These are phyloP conservation scores for Cladophialophora bantiana DNA, from an alignment of 2,329 filamentous ascomycete genomes.

Conservation along the genomic window DNA sequence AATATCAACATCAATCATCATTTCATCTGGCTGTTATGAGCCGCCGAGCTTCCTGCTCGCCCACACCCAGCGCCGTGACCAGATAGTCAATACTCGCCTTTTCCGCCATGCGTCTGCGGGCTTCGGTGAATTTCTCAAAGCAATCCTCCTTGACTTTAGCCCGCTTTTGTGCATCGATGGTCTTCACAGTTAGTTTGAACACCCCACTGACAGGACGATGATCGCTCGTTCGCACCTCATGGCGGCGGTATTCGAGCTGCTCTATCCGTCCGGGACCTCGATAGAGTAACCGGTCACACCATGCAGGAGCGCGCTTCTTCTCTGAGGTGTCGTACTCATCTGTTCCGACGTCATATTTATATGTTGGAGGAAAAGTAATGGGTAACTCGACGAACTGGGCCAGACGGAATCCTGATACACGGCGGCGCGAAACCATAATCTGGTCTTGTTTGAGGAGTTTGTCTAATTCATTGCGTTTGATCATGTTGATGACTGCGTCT, in stretches of 20 bases:
- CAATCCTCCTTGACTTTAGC: conserved; percentile 74
- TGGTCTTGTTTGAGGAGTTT: conserved; percentile 95
- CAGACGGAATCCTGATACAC: conserved; percentile 87
- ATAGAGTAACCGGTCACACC: conserved; percentile 95
- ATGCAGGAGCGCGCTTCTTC: conserved; percentile 91
- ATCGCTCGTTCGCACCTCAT: conserved; percentile 90
- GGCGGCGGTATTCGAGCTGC: conserved; percentile 84
- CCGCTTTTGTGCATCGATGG: conserved; percentile 72
- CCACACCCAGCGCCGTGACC: conserved; percentile 28
- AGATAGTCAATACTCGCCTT: conserved; percentile 37
- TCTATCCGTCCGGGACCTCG: conserved; percentile 80
- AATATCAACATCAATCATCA: conserved; percentile 12
- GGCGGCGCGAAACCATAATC: conserved; percentile 83
- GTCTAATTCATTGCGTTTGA: conserved; percentile 78
- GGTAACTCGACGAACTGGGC: conserved; percentile 88
- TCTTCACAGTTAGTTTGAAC: conserved; percentile 86
- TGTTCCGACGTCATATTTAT: conserved; percentile 97
- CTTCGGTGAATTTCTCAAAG: conserved; percentile 74
- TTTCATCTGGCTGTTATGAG: conserved; percentile 24
- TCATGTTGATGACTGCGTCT: conserved; percentile 85
- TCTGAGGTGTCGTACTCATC: conserved; percentile 94
- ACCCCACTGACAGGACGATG: conserved; percentile 88
- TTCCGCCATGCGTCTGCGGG: conserved; percentile 47
- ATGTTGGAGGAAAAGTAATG: conserved; percentile 92
- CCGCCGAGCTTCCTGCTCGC: conserved; percentile 29